These are phyloP conservation scores for Alternaria hordeiaustralica DNA, from an alignment of 2,329 filamentous ascomycete genomes.

Conservation along the genomic window DNA sequence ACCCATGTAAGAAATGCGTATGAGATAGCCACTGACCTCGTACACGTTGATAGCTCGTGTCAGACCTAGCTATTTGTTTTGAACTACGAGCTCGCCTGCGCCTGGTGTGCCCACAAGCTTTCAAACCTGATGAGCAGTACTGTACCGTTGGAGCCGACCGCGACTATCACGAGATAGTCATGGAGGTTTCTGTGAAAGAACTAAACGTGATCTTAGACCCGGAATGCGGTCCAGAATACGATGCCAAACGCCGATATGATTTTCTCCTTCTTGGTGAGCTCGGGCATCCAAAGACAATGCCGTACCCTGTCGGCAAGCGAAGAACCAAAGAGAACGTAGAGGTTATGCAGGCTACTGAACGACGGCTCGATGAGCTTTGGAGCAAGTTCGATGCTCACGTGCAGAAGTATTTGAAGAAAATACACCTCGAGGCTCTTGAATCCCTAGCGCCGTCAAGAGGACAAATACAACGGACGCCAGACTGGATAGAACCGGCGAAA, in stretches of 20 bases:
- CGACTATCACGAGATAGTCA: neutral
- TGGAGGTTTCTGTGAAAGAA: neutral
- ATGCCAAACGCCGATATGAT: neutral
- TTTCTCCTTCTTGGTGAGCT: neutral
- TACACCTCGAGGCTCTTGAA: neutral
- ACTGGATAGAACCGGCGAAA: neutral
- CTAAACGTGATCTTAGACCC: neutral
- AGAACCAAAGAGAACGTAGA: neutral
- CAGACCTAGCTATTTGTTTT: neutral
- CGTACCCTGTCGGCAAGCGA: neutral
- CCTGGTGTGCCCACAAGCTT: neutral
- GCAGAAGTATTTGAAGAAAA: neutral
- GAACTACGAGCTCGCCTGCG: neutral
- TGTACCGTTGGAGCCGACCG: neutral
- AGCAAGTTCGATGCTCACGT: neutral
- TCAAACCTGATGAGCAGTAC: neutral
- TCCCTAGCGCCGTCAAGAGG: neutral
- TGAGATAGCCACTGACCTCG: neutral
- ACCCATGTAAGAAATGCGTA: neutral
- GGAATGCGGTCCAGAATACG: neutral
- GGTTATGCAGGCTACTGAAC: neutral
- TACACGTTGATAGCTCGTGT: neutral
- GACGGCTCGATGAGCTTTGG: neutral
- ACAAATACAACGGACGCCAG: neutral
- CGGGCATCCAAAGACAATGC: neutral